These are phyloP conservation scores for Platismatia glauca DNA, from an alignment of 495 filamentous ascomycete species.

Conservation along the genomic window DNA sequence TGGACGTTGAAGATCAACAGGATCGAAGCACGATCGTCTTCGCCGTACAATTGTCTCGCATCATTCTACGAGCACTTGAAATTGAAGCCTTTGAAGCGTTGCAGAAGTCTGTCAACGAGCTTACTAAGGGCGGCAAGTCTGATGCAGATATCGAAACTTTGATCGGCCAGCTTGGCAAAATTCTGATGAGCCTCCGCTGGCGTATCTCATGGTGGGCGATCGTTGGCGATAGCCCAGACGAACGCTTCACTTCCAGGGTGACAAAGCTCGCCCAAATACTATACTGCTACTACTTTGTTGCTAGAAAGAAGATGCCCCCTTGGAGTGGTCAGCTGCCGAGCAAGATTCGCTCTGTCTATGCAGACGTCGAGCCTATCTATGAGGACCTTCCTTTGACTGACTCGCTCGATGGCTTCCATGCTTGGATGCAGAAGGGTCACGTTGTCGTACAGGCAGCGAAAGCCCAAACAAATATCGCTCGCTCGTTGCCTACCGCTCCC, in stretches of 20 bases:
- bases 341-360: slow-evolving; percentile 38
- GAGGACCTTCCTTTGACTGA: slow-evolving; percentile 40
- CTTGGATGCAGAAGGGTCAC: slow-evolving; percentile 10
- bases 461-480: neutral
- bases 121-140: slow-evolving; percentile 38
- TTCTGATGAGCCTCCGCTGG: slow-evolving; percentile 42
- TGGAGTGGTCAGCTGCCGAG: slow-evolving; percentile 37
- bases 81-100: slow-evolving; percentile 44
- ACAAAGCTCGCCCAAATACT: slow-evolving; percentile 41
- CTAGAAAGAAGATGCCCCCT: slow-evolving; percentile 39
- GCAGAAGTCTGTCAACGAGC: slow-evolving; percentile 43
- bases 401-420: slow-evolving; percentile 35
- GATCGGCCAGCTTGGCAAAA: slow-evolving; percentile 37
- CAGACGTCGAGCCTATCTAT: slow-evolving; percentile 37
- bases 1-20: slow-evolving; percentile 36
- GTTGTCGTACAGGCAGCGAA: neutral
- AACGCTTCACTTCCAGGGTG: slow-evolving; percentile 39
- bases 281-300: slow-evolving; percentile 44
- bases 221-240: slow-evolving; percentile 40
- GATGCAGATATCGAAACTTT: slow-evolving; percentile 40
- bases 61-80: slow-evolving; percentile 43
- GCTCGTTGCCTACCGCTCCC: neutral
- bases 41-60: slow-evolving; percentile 41
- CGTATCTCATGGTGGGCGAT: slow-evolving; percentile 43
- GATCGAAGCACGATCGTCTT: slow-evolving; percentile 39